Evolutionary conservation across 805 yeast species (phyloP), one percentile per base, ranked within the genome.

Genomic region (Ogataea salicorniae): DNA sequence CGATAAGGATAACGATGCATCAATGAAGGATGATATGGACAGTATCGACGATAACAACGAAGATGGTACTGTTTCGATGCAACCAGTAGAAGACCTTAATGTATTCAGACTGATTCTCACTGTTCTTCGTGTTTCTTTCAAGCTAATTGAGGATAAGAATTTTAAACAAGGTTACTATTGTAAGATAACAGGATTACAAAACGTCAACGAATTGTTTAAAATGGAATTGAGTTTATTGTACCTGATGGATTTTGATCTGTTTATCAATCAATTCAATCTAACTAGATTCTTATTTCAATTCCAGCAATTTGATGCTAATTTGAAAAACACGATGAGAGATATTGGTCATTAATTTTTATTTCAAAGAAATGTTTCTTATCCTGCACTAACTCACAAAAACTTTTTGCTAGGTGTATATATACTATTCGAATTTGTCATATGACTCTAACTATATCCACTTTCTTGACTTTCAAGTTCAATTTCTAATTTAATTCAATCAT

Each of bases 101-200:
- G 70, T 67, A 6, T 70, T 71, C 49, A 53, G 79, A 34, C 54
- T 74, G 40, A 54, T 72, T 8, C 58, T 73, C 47, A 68, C 76
- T 2, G 60, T 63, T 35, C 49, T 73, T 15, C 56, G 79, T 37
- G 59, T 74, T 22, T 63, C 75, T 37, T 63, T 66, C 22, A 74
- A 74, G 50, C 58, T 68, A 34, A 59, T 73, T 23, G 79, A 74
- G 51, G 79, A 74, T 52, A 66, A 73, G 39, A 70, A 73, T 54
- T 74, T 64, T 53, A 69, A 67, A 42, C 77, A 72, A 44, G 57
- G 56, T 31, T 66, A 67, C 41, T 74, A 69, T 50, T 74, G 77
- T 38, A 68, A 68, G 35, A 69, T 74, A n/a, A 69, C 71, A 4
- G 79, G 79, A 2, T 62, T 74, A n/a, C 68, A 64, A 38, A 67